Conservation (phyloP, 2,329 filamentous ascomycete genomes). For the Trichoderma semiorbis region DNA sequence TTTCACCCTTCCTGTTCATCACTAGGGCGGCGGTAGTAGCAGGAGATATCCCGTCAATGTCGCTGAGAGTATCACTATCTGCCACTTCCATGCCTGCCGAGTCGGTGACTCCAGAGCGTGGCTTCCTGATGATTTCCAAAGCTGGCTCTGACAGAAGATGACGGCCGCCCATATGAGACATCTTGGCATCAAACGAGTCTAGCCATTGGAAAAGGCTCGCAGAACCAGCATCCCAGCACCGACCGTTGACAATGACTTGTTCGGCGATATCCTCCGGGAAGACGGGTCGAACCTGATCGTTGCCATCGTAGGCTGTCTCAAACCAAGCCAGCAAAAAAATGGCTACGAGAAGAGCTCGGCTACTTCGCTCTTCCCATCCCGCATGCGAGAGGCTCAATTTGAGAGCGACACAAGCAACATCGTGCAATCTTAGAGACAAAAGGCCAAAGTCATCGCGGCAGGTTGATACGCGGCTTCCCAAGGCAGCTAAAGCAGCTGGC, state of each 20-base stretch:
- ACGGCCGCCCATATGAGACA: conserved; percentile 3
- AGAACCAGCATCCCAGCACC: not conserved
- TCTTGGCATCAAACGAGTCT: conserved; percentile 1
- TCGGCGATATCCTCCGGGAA: not conserved
- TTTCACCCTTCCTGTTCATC: not conserved
- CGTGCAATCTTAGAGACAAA: not conserved
- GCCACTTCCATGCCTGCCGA: not conserved
- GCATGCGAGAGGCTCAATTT: not conserved
- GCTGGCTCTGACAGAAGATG: not conserved
- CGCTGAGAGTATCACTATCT: not conserved
- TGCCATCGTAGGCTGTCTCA: not conserved
- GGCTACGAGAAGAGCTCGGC: not conserved
- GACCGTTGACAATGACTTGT: not conserved
- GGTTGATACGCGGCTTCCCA: not conserved
- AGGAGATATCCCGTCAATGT: not conserved
- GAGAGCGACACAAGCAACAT: not conserved
- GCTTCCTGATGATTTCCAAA: not conserved
- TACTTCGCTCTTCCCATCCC: conserved; percentile 1
- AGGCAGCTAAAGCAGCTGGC: not conserved
- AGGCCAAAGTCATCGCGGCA: conserved; percentile 3
- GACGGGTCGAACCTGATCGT: not conserved
- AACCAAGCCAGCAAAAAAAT: not conserved
- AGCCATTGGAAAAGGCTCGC: not conserved
- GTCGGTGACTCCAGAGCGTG: not conserved
- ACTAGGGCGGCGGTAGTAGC: not conserved